These are phyloP conservation scores for Domatiomyces catenatus DNA, from an alignment of 2,329 filamentous ascomycete genomes.

Conservation along the genomic window DNA sequence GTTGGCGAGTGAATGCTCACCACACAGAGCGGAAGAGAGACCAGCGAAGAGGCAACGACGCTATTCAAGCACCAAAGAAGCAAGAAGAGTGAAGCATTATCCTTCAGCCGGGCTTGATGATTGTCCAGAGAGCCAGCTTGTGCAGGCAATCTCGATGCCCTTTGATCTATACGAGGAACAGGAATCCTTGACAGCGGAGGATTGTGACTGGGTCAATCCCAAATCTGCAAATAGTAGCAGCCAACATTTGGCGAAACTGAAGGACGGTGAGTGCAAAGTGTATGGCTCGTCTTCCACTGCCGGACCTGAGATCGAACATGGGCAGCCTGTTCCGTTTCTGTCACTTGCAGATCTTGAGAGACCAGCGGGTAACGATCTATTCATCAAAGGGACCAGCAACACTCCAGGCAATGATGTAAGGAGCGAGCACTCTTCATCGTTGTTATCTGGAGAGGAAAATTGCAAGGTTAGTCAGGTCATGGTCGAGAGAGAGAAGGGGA, in stretches of 20 bases:
- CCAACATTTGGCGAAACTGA: background rate
- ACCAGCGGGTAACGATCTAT: constrained; percentile 1
- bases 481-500: background rate
- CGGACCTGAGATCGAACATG: constrained; percentile 4
- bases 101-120: background rate
- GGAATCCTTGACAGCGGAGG: background rate
- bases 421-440: background rate
- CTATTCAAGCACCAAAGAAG: background rate
- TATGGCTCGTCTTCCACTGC: constrained; percentile 3
- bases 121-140: background rate
- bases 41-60: background rate
- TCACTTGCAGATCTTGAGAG: constrained; percentile 8
- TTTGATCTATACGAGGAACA: background rate
- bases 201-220: background rate
- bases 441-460: background rate
- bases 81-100: background rate
- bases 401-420: constrained; percentile 1
- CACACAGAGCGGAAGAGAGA: background rate
- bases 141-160: background rate
- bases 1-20: background rate
- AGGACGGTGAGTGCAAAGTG: background rate
- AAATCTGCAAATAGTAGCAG: background rate
- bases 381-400: constrained; percentile 1
- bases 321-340: constrained; percentile 8
- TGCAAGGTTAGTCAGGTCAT: background rate